Percentiles rank a stretch among this genome's conserved stretches.
phyloP scores from a whole-genome alignment of 129 eudicot genomes.

The Lonicera japonica region DNA sequence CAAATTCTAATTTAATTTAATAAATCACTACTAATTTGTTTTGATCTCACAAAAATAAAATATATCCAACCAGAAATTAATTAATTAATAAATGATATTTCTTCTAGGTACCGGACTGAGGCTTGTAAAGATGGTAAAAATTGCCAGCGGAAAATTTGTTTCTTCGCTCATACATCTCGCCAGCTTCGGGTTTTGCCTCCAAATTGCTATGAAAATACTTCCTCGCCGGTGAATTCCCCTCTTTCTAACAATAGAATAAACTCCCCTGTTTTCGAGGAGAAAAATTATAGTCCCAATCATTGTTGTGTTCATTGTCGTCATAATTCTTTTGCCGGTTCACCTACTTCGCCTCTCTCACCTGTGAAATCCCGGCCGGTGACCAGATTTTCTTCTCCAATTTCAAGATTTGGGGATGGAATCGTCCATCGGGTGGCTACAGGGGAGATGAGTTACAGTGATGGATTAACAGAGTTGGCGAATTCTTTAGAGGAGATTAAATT shows the following conservation, averaged over 20 bases:
- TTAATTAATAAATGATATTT: too few relatives aligned
- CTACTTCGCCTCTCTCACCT: slow-evolving; percentile 46
- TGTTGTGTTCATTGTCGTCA: slow-evolving; percentile 36
- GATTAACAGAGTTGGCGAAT: slow-evolving; percentile 35
- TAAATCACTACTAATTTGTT: too few relatives aligned
- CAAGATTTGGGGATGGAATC: slow-evolving; percentile 28
- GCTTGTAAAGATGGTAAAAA: slow-evolving; percentile 76
- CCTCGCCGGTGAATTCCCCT: not conserved
- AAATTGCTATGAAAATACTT: slow-evolving; percentile 7
- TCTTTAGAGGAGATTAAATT: slow-evolving; percentile 41
- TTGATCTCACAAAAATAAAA: too few relatives aligned
- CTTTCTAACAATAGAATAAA: too few relatives aligned
- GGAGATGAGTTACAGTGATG: slow-evolving; percentile 37
- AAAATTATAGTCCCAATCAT: slow-evolving; percentile 2
- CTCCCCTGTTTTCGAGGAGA: too few relatives aligned
- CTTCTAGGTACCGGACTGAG: slow-evolving; percentile 75
- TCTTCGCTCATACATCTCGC: slow-evolving; percentile 65
- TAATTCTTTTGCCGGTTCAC: slow-evolving; percentile 25
- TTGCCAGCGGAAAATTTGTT: slow-evolving; percentile 71
- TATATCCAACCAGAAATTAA: too few relatives aligned
- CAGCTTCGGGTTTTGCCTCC: slow-evolving; percentile 53
- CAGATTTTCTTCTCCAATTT: slow-evolving; percentile 22
- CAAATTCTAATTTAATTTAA: too few relatives aligned
- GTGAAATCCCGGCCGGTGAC: slow-evolving; percentile 7
- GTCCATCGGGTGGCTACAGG: not conserved